These are phyloP conservation scores for Epichloe bromicola DNA, from an alignment of 2,329 filamentous ascomycete genomes.

Conservation along the genomic window DNA sequence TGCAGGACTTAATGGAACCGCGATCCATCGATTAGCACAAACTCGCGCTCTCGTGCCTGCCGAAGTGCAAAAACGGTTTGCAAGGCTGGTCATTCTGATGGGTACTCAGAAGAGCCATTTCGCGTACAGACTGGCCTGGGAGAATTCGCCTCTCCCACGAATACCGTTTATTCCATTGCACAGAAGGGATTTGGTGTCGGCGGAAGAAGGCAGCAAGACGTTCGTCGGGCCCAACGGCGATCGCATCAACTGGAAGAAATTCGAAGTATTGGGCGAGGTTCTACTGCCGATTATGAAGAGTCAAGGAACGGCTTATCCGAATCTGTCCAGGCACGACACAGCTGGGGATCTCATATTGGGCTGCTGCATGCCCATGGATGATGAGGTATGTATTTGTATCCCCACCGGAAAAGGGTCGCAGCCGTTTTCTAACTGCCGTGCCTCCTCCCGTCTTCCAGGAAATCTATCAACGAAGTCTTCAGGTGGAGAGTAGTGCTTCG, in stretches of 20 bases:
- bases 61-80: conserved; percentile 68
- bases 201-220: conserved; percentile 84
- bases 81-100: conserved; percentile 84
- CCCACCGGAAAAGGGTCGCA: neutral
- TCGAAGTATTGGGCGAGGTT: conserved; percentile 89
- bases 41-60: conserved; percentile 64
- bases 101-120: conserved; percentile 83
- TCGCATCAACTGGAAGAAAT: conserved; percentile 95
- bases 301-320: conserved; percentile 71
- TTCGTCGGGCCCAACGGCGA: conserved; percentile 63
- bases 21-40: conserved; percentile 69
- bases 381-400: conserved; percentile 53
- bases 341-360: conserved; percentile 68
- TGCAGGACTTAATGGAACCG: conserved; percentile 79
- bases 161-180: conserved; percentile 92
- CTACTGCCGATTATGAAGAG: conserved; percentile 84
- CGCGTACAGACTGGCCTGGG: conserved; percentile 93
- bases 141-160: conserved; percentile 78
- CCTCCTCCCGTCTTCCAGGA: conserved; percentile 29
- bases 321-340: conserved; percentile 54
- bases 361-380: conserved; percentile 68
- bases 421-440: neutral
- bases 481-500: conserved; percentile 40
- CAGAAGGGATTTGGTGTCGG: conserved; percentile 77
- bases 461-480: conserved; percentile 48